Evolutionary conservation across 2,329 filamentous ascomycete genomes (phyloP).

Genomic region (Bipolaris gigantea): DNA sequence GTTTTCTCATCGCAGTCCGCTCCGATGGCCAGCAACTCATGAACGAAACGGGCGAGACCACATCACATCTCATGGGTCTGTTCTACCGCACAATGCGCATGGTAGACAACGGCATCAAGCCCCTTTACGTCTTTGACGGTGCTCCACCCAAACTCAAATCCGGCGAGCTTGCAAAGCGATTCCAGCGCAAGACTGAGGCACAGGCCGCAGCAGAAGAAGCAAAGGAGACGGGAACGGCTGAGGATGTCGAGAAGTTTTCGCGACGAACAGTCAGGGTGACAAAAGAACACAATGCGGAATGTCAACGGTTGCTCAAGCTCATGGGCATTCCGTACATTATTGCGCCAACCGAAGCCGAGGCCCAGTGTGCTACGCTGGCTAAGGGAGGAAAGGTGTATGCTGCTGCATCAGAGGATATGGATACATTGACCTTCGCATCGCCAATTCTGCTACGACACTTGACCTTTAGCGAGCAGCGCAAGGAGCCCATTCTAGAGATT

Average conservation of each 20-base stretch:
- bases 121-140: constrained; percentile 96
- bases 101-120: constrained; percentile 98
- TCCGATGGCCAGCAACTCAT: constrained; percentile 96
- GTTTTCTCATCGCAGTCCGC: constrained; percentile 95
- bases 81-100: constrained; percentile 98
- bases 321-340: constrained; percentile 97
- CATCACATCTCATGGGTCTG: constrained; percentile 98
- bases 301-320: constrained; percentile 83
- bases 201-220: constrained; percentile 89
- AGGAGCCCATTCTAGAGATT: constrained; percentile 97
- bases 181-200: constrained; percentile 91
- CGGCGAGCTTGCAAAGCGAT: constrained; percentile 92
- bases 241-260: constrained; percentile 98
- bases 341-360: constrained; percentile 95
- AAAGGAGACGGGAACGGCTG: constrained; percentile 92
- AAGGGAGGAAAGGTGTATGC: constrained; percentile 94
- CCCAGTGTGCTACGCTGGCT: constrained; percentile 89
- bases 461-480: constrained; percentile 95
- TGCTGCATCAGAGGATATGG: constrained; percentile 97
- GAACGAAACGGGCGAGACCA: constrained; percentile 93
- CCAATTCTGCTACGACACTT: constrained; percentile 90
- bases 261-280: constrained; percentile 90
- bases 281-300: constrained; percentile 95
- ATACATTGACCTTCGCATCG: constrained; percentile 92
- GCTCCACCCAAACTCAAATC: constrained; percentile 97